Evolutionary conservation across 176 grass and related monocot genomes (phyloP).

Genomic region (Cenchrus fungigraminus): DNA sequence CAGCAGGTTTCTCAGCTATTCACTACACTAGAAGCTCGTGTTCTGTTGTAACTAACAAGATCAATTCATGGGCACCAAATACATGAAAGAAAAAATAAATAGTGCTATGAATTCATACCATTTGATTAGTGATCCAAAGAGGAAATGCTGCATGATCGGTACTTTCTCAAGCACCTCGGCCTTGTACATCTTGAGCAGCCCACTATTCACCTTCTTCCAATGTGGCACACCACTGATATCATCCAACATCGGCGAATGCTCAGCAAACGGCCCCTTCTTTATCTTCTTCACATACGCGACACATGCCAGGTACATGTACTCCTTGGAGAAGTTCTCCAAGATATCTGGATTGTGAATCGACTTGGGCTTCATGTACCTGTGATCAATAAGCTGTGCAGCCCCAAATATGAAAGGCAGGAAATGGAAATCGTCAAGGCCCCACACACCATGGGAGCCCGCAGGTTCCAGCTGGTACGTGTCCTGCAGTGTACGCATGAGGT

Average conservation of each 20-base stretch:
- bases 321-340: slow-evolving; percentile 80
- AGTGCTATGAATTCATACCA: slow-evolving; percentile 60
- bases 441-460: slow-evolving; percentile 86
- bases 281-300: slow-evolving; percentile 85
- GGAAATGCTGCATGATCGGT: slow-evolving; percentile 98
- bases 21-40: not conserved
- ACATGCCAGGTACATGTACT: slow-evolving; percentile 79
- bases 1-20: not conserved
- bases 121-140: slow-evolving; percentile 94
- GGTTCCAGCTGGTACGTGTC: slow-evolving; percentile 85
- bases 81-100: not conserved
- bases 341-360: slow-evolving; percentile 95
- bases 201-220: slow-evolving; percentile 95
- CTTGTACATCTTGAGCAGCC: slow-evolving; percentile 98
- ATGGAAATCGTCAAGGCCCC: slow-evolving; percentile 86
- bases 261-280: slow-evolving; percentile 89
- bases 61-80: not conserved
- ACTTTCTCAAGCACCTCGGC: slow-evolving; percentile 97
- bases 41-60: slow-evolving; percentile 13
- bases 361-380: slow-evolving; percentile 99
- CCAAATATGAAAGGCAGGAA: slow-evolving; percentile 95
- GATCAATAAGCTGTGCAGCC: slow-evolving; percentile 83
- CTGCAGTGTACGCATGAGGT: slow-evolving; percentile 85
- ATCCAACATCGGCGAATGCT: slow-evolving; percentile 96
- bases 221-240: slow-evolving; percentile 76